Conservation (phyloP, 768 basidiomycete genomes). For the Russula lepida region DNA sequence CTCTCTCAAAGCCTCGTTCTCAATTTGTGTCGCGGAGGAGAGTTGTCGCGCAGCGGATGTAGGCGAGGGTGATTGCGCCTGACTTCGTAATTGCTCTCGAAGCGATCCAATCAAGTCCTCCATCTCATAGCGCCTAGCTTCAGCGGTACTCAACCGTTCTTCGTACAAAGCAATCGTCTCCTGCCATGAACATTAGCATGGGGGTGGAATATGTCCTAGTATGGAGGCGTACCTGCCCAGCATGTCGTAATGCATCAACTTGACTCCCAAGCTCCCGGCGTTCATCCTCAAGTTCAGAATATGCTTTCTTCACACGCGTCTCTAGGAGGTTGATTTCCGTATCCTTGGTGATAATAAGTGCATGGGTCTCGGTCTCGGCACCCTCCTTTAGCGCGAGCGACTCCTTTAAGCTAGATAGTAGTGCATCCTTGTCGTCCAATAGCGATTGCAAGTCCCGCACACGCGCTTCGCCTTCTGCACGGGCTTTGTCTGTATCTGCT, state of each 20-base stretch:
- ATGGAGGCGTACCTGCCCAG: slow-evolving; percentile 64
- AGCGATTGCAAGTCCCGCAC: slow-evolving; percentile 37
- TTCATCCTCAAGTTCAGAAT: slow-evolving; percentile 46
- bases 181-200: slow-evolving; percentile 32
- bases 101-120: slow-evolving; percentile 55
- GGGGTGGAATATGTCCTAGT: background rate
- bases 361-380: slow-evolving; percentile 41
- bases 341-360: slow-evolving; percentile 47
- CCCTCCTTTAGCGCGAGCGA: slow-evolving; percentile 45
- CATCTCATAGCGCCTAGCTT: slow-evolving; percentile 67
- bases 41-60: slow-evolving; percentile 33
- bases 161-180: slow-evolving; percentile 96
- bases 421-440: slow-evolving; percentile 36
- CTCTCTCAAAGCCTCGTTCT: slow-evolving; percentile 86
- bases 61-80: slow-evolving; percentile 30
- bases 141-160: slow-evolving; percentile 66
- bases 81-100: slow-evolving; percentile 40
- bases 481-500: slow-evolving; percentile 39
- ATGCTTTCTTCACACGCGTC: slow-evolving; percentile 36
- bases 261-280: slow-evolving; percentile 59
- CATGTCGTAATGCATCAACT: slow-evolving; percentile 77
- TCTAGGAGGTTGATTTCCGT: slow-evolving; percentile 52
- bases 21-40: slow-evolving; percentile 78
- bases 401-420: slow-evolving; percentile 43
- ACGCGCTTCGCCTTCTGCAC: slow-evolving; percentile 38